These are phyloP conservation scores for Starmera dryadoides DNA, from an alignment of 805 yeast genomes.

Conservation along the genomic window DNA sequence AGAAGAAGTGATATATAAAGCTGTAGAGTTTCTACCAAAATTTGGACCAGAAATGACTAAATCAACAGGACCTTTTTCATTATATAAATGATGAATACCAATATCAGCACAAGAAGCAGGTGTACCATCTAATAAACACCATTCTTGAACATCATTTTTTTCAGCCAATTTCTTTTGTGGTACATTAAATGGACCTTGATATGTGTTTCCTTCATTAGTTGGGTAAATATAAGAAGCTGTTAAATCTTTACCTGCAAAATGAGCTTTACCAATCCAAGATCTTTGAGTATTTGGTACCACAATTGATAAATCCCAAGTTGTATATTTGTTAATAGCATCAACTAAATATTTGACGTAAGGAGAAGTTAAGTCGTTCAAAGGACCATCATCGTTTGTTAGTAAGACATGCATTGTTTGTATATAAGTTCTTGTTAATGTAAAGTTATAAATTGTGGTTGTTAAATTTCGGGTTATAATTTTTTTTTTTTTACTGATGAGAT, in stretches of 20 bases:
- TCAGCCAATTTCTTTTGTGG: conserved; percentile 35
- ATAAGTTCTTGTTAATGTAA: too few relatives aligned
- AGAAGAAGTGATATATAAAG: conserved; percentile 80
- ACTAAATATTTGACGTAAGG: conserved; percentile 83
- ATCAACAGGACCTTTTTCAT: conserved; percentile 58
- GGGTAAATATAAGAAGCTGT: conserved; percentile 61
- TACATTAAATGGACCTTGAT: conserved; percentile 57
- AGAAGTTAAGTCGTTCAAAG: conserved; percentile 69
- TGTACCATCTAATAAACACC: conserved; percentile 86
- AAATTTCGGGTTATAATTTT: too few relatives aligned
- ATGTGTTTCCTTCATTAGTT: conserved; percentile 42
- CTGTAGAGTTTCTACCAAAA: conserved; percentile 87
- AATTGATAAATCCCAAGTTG: conserved; percentile 82
- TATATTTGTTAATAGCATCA: conserved; percentile 50
- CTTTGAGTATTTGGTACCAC: conserved; percentile 78
- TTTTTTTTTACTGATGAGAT: too few relatives aligned
- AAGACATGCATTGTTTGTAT: conserved; percentile 2
- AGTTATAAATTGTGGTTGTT: too few relatives aligned
- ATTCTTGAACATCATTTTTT: conserved; percentile 56
- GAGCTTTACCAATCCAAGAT: conserved; percentile 98
- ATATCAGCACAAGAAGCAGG: conserved; percentile 95
- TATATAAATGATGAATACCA: conserved; percentile 67
- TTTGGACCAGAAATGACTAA: conserved; percentile 93
- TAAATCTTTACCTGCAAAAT: conserved; percentile 70
- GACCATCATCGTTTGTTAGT: conserved; percentile 94